Conservation (phyloP, 2,329 filamentous ascomycete genomes). For the Fusarium floridanum region DNA sequence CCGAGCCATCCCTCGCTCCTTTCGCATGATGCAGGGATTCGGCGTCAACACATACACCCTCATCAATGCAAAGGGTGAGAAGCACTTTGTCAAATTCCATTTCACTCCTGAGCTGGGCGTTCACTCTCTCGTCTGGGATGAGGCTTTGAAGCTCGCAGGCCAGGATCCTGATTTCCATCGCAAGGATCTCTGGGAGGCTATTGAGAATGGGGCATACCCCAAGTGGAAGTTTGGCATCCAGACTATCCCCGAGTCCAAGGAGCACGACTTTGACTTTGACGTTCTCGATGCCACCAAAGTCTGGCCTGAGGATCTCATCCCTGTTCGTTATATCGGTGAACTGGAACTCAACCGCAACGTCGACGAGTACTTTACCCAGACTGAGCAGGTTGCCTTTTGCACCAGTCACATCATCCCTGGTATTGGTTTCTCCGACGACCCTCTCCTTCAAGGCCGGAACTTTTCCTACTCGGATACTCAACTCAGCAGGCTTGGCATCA, state of each 20-base stretch:
- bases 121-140: slow-evolving; percentile 83
- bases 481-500: slow-evolving; percentile 76
- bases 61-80: slow-evolving; percentile 75
- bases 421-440: slow-evolving; percentile 82
- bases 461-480: slow-evolving; percentile 77
- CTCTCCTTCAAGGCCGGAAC: slow-evolving; percentile 80
- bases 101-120: slow-evolving; percentile 82
- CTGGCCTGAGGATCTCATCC: slow-evolving; percentile 84
- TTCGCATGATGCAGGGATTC: slow-evolving; percentile 88
- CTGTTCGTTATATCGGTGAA: slow-evolving; percentile 82
- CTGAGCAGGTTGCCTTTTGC: slow-evolving; percentile 86
- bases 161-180: slow-evolving; percentile 87
- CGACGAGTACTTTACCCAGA: slow-evolving; percentile 86
- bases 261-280: slow-evolving; percentile 87
- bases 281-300: slow-evolving; percentile 88
- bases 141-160: slow-evolving; percentile 79
- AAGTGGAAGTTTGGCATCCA: slow-evolving; percentile 90
- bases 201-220: slow-evolving; percentile 77
- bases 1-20: slow-evolving; percentile 78
- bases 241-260: slow-evolving; percentile 75
- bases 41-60: slow-evolving; percentile 85
- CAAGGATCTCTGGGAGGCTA: slow-evolving; percentile 81
- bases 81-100: slow-evolving; percentile 83
- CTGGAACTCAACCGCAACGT: slow-evolving; percentile 83
- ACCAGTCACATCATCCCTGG: slow-evolving; percentile 84